Evolutionary conservation across 805 yeast species (phyloP).

Genomic region (Soucietia sequanensis): DNA sequence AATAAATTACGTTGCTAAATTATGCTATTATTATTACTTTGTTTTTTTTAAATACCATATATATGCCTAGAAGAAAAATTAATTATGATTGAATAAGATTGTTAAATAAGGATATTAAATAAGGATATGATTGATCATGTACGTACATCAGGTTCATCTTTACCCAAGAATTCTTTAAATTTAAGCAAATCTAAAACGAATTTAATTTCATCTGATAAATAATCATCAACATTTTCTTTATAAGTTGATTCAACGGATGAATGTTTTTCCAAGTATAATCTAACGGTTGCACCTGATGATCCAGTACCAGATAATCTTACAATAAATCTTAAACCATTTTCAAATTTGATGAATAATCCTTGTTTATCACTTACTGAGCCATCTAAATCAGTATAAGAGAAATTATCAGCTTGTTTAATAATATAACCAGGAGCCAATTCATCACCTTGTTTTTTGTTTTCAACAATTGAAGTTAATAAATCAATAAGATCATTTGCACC

Average conservation of each 20-base stretch:
- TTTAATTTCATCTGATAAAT: constrained; percentile 58
- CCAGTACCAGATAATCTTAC: constrained; percentile 96
- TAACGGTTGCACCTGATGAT: constrained; percentile 94
- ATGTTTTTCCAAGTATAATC: constrained; percentile 87
- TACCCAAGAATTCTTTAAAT: constrained; percentile 72
- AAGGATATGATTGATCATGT: too few species aligned
- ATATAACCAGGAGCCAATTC: constrained; percentile 46
- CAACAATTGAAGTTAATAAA: constrained; percentile 33
- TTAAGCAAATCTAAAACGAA: constrained; percentile 66
- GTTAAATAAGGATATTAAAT: too few species aligned
- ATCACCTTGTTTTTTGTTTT: constrained; percentile 43
- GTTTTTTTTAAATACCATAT: too few species aligned
- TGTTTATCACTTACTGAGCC: constrained; percentile 87
- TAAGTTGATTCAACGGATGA: constrained; percentile 55
- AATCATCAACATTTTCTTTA: constrained; percentile 59
- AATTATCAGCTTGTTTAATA: constrained; percentile 80
- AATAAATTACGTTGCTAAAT: too few species aligned
- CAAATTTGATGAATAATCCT: constrained; percentile 82
- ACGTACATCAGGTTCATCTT: constrained; percentile 84
- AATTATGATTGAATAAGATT: too few species aligned
- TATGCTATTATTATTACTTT: too few species aligned
- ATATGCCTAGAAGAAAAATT: too few species aligned
- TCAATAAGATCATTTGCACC: constrained; percentile 72
- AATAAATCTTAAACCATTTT: constrained; percentile 80
- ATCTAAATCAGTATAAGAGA: constrained; percentile 90